phyloP scores from a whole-genome alignment of 2,329 filamentous ascomycete species.

The Verticillium albo-atrum region DNA sequence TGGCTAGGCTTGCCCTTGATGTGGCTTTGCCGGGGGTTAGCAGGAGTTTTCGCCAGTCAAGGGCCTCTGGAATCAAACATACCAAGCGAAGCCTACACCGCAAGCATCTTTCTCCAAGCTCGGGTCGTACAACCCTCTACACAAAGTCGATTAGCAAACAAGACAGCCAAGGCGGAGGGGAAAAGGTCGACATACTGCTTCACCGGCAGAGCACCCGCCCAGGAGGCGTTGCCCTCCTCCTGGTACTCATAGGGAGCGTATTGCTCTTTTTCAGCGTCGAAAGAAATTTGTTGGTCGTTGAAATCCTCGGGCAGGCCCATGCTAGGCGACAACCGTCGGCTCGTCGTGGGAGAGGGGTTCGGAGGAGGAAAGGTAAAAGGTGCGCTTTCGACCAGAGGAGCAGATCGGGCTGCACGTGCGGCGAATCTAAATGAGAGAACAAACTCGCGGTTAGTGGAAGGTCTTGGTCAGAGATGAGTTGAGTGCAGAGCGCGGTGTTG shows the following conservation, averaged over 20 bases:
- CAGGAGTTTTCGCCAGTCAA: slow-evolving; percentile 10
- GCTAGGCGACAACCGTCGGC: slow-evolving; percentile 52
- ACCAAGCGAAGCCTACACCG: slow-evolving; percentile 98
- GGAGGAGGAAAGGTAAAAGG: background rate
- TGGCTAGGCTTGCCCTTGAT: slow-evolving; percentile 97
- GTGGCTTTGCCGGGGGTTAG: slow-evolving; percentile 58
- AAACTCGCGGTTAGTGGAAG: background rate
- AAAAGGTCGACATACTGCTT: slow-evolving; percentile 63
- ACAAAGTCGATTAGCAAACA: background rate
- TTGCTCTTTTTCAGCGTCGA: slow-evolving; percentile 54
- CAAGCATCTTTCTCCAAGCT: slow-evolving; percentile 97
- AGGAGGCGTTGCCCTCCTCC: slow-evolving; percentile 77
- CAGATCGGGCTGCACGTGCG: slow-evolving; percentile 11
- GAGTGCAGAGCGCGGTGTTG: background rate
- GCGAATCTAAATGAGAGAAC: slow-evolving; percentile 6
- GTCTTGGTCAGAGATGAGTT: background rate
- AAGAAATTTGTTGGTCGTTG: slow-evolving; percentile 62
- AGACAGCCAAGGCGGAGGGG: background rate
- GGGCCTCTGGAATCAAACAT: slow-evolving; percentile 32
- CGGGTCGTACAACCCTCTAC: slow-evolving; percentile 86
- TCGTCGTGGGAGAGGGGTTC: slow-evolving; percentile 1
- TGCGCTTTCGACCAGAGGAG: slow-evolving; percentile 18
- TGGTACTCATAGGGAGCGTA: slow-evolving; percentile 80
- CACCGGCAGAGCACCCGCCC: slow-evolving; percentile 92
- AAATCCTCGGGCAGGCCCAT: slow-evolving; percentile 64